phyloP scores from a whole-genome alignment of 108 stramenopile species.

The Thalassiosira profunda region DNA sequence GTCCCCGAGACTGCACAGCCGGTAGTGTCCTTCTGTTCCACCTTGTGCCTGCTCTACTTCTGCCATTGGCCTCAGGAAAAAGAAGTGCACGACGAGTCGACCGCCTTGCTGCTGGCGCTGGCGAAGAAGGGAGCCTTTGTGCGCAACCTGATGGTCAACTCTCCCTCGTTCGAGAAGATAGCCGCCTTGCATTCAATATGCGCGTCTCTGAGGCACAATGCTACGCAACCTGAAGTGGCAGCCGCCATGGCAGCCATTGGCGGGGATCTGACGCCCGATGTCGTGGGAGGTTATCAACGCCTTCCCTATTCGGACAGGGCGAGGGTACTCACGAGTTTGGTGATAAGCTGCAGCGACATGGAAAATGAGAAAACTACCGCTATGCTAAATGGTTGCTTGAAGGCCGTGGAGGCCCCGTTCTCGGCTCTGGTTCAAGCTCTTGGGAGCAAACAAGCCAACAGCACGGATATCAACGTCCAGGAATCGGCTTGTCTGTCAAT shows the following conservation, averaged over 20 bases:
- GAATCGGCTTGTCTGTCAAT: constrained; percentile 84
- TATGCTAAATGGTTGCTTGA: constrained; percentile 65
- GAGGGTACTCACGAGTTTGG: constrained; percentile 61
- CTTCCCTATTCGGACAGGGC: constrained; percentile 77
- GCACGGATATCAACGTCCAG: constrained; percentile 60
- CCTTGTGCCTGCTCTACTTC: constrained; percentile 79
- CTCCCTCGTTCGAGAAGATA: constrained; percentile 71
- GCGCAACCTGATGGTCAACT: constrained; percentile 54
- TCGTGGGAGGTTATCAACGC: constrained; percentile 72
- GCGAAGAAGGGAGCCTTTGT: constrained; percentile 59
- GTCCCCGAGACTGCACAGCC: constrained; percentile 58
- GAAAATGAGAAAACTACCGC: constrained; percentile 52
- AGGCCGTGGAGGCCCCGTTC: constrained; percentile 67
- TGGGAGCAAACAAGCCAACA: constrained; percentile 55
- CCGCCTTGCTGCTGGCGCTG: constrained; percentile 57
- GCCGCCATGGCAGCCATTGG: constrained; percentile 49
- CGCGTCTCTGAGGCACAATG: constrained; percentile 68
- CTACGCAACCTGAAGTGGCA: constrained; percentile 51
- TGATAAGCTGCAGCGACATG: constrained; percentile 74
- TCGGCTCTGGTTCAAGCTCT: constrained; percentile 67
- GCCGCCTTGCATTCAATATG: constrained; percentile 66
- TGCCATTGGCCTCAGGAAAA: constrained; percentile 90
- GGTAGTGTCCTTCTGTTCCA: constrained; percentile 65
- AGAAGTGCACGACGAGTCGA: constrained; percentile 69
- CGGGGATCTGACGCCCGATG: constrained; percentile 34